Evolutionary conservation across 1,284 basidiomycete genomes (phyloP).

Genomic region (Cryptococcus depauperatus): DNA sequence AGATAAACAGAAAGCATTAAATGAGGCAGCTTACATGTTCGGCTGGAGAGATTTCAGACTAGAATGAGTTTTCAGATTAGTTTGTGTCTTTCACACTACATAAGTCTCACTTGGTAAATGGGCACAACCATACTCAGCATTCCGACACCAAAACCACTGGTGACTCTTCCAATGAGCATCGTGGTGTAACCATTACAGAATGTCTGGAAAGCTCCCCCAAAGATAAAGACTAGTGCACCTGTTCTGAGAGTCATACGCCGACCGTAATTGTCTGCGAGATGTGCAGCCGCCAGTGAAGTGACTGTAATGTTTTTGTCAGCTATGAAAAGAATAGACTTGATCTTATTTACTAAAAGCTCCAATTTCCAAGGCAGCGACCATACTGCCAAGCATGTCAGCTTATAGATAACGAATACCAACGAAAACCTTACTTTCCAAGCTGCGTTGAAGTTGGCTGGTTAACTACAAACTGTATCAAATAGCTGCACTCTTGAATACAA

Average conservation of each 20-base stretch:
- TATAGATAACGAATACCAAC: conserved; percentile 23
- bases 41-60: conserved; percentile 92
- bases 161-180: conserved; percentile 81
- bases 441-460: conserved; percentile 58
- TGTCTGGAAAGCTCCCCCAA: conserved; percentile 85
- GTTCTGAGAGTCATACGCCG: conserved; percentile 77
- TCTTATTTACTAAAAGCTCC: conserved; percentile 70
- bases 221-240: conserved; percentile 78
- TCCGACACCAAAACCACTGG: conserved; percentile 90
- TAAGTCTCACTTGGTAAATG: conserved; percentile 59
- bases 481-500: not conserved
- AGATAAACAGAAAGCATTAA: not conserved
- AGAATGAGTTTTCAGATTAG: not conserved
- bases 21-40: conserved; percentile 56
- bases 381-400: conserved; percentile 55
- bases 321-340: not conserved
- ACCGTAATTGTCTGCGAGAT: conserved; percentile 77
- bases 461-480: conserved; percentile 41
- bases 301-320: conserved; percentile 48
- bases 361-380: conserved; percentile 87
- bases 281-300: conserved; percentile 82
- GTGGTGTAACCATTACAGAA: conserved; percentile 70
- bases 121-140: conserved; percentile 92
- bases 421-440: conserved; percentile 44
- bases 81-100: not conserved